phyloP scores from a whole-genome alignment of 495 filamentous ascomycete species.

The Talaromyces borbonicus region DNA sequence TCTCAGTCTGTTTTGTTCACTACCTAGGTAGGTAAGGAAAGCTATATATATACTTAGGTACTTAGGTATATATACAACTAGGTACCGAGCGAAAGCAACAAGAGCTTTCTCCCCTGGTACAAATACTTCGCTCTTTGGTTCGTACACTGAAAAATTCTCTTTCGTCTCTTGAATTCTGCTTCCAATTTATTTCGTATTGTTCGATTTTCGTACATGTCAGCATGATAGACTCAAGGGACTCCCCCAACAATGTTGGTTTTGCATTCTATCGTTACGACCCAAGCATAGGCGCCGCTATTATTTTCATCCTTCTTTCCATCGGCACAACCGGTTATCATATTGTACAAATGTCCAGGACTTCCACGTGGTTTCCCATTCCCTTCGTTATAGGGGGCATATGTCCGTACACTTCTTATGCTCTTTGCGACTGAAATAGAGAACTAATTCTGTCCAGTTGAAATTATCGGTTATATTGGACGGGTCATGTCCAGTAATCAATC shows the following conservation, averaged over 20 bases:
- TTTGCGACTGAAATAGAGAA: neutral
- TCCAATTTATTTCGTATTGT: neutral
- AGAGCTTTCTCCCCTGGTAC: neutral
- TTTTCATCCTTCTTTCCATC: constrained; percentile 44
- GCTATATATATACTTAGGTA: neutral
- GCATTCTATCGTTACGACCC: constrained; percentile 26
- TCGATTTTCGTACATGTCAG: neutral
- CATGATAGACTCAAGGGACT: neutral
- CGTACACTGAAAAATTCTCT: neutral
- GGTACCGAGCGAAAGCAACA: neutral
- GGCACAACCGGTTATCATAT: constrained; percentile 35
- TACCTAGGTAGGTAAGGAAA: neutral
- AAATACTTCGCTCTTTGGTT: constrained; percentile 1
- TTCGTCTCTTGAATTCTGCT: neutral
- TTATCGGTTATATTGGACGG: constrained; percentile 48
- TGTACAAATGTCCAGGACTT: constrained; percentile 34
- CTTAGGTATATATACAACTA: neutral
- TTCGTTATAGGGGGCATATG: constrained; percentile 49
- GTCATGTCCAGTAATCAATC: constrained; percentile 23
- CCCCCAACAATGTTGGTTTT: constrained; percentile 2
- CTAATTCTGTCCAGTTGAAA: constrained; percentile 35
- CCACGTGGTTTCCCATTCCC: constrained; percentile 53
- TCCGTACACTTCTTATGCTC: constrained; percentile 13
- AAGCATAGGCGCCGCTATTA: constrained; percentile 33
- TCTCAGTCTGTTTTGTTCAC: neutral